Conservation (phyloP, 1,284 basidiomycete genomes). For the Apiotrichum sp. region DNA sequence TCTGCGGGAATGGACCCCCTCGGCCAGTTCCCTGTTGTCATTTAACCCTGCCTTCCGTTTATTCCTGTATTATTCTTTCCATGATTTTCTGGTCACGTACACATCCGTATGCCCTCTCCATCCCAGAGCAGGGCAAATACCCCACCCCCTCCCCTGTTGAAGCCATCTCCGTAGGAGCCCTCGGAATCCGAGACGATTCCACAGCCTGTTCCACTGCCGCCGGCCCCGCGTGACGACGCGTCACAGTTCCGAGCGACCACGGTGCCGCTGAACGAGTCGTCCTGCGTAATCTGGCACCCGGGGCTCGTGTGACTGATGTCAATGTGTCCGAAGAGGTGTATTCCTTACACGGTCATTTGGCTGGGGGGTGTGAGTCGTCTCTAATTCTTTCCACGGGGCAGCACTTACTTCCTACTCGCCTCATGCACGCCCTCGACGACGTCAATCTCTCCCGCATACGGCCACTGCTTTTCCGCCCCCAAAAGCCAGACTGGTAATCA, state of each 20-base stretch:
- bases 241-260: constrained; percentile 25
- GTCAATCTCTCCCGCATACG: constrained; percentile 42
- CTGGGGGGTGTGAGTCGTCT: constrained; percentile 10
- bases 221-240: constrained; percentile 25
- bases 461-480: constrained; percentile 38
- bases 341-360: constrained; percentile 38
- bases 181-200: constrained; percentile 55
- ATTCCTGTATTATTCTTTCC: neutral
- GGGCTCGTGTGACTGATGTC: constrained; percentile 32
- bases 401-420: constrained; percentile 33
- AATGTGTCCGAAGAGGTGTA: too few species aligned
- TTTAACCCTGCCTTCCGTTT: neutral
- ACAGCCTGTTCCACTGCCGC: constrained; percentile 58
- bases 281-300: constrained; percentile 33
- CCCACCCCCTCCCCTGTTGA: constrained; percentile 64
- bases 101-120: constrained; percentile 62
- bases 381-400: too few species aligned
- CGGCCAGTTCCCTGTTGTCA: constrained; percentile 55
- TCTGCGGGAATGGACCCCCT: constrained; percentile 63
- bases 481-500: constrained; percentile 38
- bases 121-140: constrained; percentile 71
- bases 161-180: constrained; percentile 60
- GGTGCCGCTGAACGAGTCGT: constrained; percentile 28
- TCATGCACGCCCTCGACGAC: constrained; percentile 43
- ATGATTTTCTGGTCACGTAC: constrained; percentile 38